Base-by-base conservation (phyloP, 202 grass and related monocot species). In the Digitaria exilis region DNA sequence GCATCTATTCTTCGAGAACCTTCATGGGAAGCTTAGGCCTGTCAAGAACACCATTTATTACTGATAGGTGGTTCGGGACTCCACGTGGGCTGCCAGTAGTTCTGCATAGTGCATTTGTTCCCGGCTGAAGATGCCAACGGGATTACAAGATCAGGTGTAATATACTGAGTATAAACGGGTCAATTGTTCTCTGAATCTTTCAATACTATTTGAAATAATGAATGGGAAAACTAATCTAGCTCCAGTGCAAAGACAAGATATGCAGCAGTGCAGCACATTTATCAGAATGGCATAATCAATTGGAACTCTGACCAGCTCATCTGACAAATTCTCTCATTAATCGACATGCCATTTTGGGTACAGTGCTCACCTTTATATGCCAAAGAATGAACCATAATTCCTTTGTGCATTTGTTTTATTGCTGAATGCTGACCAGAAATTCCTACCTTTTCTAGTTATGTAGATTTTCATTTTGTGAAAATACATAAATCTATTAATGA, bases 81-180 rank as follows among this genome's bases (percentile, higher is more conserved):
- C 78, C 82, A 82, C 46, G 48, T 77, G 60, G 59, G 14, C 34
- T 34, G 44, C 55, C 0, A 24, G 49, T 80, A 64, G 68, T 80
- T 84, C 68, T 82, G 30, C 67, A 58, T 82, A 66, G 39, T 57
- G 66, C 78, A 73, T 52, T 60, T 75, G 72, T 86, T 89, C 83
- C 48, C 48, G 78, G 19, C 49, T 66, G 18, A 73, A 86, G 88
- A 89, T 89, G 87, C 87, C 85, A 82, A 82, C 10, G 9, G 15
- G 65, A 85, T 89, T 65, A 73, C 46, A 21, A 39, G 45, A 76
- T 89, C 56, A 77, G 14, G n/a, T 78, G 83, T 86, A 82, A 89
- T 86, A 86, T 82, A 56, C 83, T 21, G 24, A 44, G 88, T 67
- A 78, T 89, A 89, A 82, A 89, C 83, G 46, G 58, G 31, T 64